Conservation (phyloP, 371 early-diverging fungal species). For the Vittaforma corneae region DNA sequence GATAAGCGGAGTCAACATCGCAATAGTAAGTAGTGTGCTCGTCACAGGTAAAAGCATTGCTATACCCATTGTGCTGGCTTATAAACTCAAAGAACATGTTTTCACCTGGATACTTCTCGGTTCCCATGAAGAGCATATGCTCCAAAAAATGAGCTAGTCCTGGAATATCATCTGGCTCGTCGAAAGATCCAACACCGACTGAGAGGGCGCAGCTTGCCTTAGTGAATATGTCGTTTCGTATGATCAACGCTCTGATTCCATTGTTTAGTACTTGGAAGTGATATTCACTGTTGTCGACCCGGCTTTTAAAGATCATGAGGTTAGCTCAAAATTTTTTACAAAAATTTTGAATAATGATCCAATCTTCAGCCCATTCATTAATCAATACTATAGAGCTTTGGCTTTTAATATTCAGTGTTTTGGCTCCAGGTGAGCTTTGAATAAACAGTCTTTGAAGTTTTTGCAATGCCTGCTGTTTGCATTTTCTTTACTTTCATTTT, state of each 20-base stretch:
- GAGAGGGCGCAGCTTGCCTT: conserved; percentile 51
- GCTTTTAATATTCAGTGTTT: too few relatives aligned
- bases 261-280: conserved; percentile 38
- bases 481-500: too few relatives aligned
- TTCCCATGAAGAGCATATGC: conserved; percentile 80
- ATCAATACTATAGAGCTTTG: too few relatives aligned
- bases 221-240: conserved; percentile 27
- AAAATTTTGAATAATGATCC: too few relatives aligned
- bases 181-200: conserved; percentile 73
- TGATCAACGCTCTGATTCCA: conserved; percentile 44
- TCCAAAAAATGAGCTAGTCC: conserved; percentile 96
- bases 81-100: conserved; percentile 63
- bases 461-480: too few relatives aligned
- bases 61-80: conserved; percentile 72
- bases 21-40: conserved; percentile 85
- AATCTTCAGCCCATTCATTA: too few relatives aligned
- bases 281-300: conserved; percentile 44
- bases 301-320: conserved; percentile 32
- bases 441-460: too few relatives aligned
- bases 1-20: conserved; percentile 68
- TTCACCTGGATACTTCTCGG: conserved; percentile 51
- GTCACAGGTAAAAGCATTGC: conserved; percentile 80
- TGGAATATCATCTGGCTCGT: conserved; percentile 63
- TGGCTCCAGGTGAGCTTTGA: too few relatives aligned
- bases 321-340: too few relatives aligned